Evolutionary conservation across 768 basidiomycete genomes (phyloP), one percentile per base, ranked within the genome.

Genomic region (Tylopilus rubrobrunneus): DNA sequence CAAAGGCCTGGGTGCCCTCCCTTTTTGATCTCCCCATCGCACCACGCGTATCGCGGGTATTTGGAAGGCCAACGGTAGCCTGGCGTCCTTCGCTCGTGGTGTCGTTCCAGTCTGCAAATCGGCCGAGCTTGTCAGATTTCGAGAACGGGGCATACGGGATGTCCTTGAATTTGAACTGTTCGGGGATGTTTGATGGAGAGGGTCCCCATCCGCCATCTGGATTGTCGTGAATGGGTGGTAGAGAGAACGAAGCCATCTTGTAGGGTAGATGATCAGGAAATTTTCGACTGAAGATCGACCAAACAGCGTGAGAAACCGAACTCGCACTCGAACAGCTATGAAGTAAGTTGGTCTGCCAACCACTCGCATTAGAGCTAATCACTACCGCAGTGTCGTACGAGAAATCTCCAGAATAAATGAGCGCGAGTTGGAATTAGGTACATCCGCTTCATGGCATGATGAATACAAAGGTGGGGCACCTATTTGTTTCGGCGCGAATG

Each of bases 101-200:
- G 49, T 92, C 90, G 71, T 92, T 92, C 95, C 96, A 99, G 76
- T 99, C 96, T 45, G 96, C 96, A 66, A 99, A 90, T 49, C 96
- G 87, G 49, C 92, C 93, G 52, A 99, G 86, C 72, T 98, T 98
- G 79, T 99, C 97, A 36, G 92, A 86, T 83, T 99, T 99, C 74
- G 93, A 93, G 80, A 92, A 98, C 5, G 95, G 95, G 1, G 96
- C 95, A 67, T 98, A 99, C 44, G 97, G 97, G 56, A 98, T 97
- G 63, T 98, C 97, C 72, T 92, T 93, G 81, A 97, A 97, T 74
- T 95, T 94, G 76, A 96, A 98, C 58, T 92, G 86, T 43, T 87
- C 78, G 1, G 96, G 94, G 21, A 95, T 76, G 70, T 89, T 87
- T 1, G 86, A 81, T 4, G 87, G 83, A 7, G 93, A 91, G 7